These are phyloP conservation scores for Hyaloscypha bicolor DNA, from an alignment of 495 filamentous ascomycete genomes.

Conservation along the genomic window DNA sequence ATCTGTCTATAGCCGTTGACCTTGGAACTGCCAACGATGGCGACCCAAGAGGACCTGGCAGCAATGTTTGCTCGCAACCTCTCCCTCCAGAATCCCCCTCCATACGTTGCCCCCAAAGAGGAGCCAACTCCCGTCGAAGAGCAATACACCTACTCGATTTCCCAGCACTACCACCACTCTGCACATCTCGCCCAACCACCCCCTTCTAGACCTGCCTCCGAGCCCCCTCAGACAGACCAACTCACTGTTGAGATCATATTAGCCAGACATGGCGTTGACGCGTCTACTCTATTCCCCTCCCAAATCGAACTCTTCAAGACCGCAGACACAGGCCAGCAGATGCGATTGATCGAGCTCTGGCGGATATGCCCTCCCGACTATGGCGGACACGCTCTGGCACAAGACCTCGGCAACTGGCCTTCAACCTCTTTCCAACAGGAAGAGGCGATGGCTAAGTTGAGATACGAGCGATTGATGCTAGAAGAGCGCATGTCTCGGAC, in stretches of 20 bases:
- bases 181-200: slow-evolving; percentile 49
- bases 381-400: slow-evolving; percentile 44
- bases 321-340: slow-evolving; percentile 57
- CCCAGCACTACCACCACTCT: slow-evolving; percentile 78
- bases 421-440: slow-evolving; percentile 54
- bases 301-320: slow-evolving; percentile 65
- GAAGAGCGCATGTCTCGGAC: slow-evolving; percentile 31
- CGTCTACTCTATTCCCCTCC: slow-evolving; percentile 51
- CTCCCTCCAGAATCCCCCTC: slow-evolving; percentile 48
- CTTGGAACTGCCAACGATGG: slow-evolving; percentile 36
- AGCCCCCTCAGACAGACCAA: slow-evolving; percentile 48
- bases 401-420: slow-evolving; percentile 38
- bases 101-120: slow-evolving; percentile 32
- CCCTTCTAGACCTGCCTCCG: slow-evolving; percentile 47
- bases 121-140: slow-evolving; percentile 28
- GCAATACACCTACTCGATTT: slow-evolving; percentile 63
- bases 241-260: slow-evolving; percentile 48
- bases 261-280: slow-evolving; percentile 54
- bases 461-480: slow-evolving; percentile 50
- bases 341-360: slow-evolving; percentile 69
- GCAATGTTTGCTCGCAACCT: slow-evolving; percentile 69
- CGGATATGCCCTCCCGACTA: slow-evolving; percentile 55
- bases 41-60: slow-evolving; percentile 66
- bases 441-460: slow-evolving; percentile 48
- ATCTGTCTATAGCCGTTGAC: slow-evolving; percentile 12